Evolutionary conservation across 164 flowering plant genomes (phyloP), one percentile per base, ranked within the genome.

Genomic region (Aristolochia contorta): DNA sequence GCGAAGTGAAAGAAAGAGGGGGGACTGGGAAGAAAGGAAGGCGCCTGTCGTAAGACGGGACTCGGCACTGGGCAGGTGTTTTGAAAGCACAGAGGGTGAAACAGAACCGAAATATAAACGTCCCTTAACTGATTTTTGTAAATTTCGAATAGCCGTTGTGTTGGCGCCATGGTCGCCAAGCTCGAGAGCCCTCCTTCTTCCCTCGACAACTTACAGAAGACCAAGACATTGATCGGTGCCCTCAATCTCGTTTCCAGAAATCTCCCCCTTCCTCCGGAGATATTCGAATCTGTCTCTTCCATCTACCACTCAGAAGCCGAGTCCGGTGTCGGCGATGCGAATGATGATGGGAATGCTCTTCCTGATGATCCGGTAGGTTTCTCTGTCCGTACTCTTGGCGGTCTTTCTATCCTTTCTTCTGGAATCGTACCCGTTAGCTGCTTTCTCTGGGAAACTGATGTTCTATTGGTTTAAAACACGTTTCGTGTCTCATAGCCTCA

Each of bases 241-340:
- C 86, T 93, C 60, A 88, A 82, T 66, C 78, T 84, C 63, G 60
- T 93, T 72, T 90, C 99, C 46, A 75, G 99, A 18, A 71, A 90
- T 77, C 85, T 93, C 69, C 97, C 99, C 46, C 78, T 90, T 32
- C 88, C 99, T 63, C 79, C 86, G 48, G 77, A 84, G 45, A 67
- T 90, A 22, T 71, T 78, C 62, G 72, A 77, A 59, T 32, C 82
- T 57, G 86, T 94, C 59, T 76, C 82, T 21, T 82, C 88, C 24
- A 88, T 94, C 75, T 89, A 74, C 58, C 25, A 62, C 33, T 62
- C 15, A 1, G 74, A 16, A 0, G 58, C n/a, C 3, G 68, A 57
- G 6, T 65, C 8, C 13, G 23, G 24, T 16, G 61, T 6, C 33
- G 54, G 19, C 7, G 73, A 37, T 22, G 70, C 55, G 4, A 45